Evolutionary conservation across 2,329 filamentous ascomycete species (phyloP).

Genomic region (Pseudogymnoascus sp.): DNA sequence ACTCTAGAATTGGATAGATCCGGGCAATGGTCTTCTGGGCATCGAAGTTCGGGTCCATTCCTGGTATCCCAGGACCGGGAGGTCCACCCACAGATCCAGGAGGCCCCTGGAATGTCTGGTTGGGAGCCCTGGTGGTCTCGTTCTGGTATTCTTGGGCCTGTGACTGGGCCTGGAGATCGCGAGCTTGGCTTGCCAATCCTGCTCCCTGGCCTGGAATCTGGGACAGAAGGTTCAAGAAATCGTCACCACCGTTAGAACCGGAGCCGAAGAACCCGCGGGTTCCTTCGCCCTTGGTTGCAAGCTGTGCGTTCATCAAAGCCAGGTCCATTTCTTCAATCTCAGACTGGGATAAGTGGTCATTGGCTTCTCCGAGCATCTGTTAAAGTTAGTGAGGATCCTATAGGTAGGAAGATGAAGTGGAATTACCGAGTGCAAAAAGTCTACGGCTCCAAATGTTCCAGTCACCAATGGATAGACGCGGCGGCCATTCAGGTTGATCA

Average conservation of each 20-base stretch:
- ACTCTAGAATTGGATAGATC: slow-evolving; percentile 91
- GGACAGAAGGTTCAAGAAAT: slow-evolving; percentile 65
- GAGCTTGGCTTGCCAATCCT: slow-evolving; percentile 59
- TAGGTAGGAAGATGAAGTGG: slow-evolving; percentile 26
- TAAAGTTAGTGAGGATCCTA: background rate
- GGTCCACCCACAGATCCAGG: slow-evolving; percentile 38
- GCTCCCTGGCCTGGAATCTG: slow-evolving; percentile 66
- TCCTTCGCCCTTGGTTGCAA: slow-evolving; percentile 32
- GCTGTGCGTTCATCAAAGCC: slow-evolving; percentile 62
- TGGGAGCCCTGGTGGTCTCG: slow-evolving; percentile 39
- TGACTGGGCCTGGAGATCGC: slow-evolving; percentile 52
- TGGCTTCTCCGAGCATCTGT: slow-evolving; percentile 55
- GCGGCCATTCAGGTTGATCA: slow-evolving; percentile 59
- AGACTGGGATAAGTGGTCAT: slow-evolving; percentile 76
- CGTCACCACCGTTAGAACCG: slow-evolving; percentile 32
- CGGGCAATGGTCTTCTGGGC: slow-evolving; percentile 66
- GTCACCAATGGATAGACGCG: slow-evolving; percentile 69
- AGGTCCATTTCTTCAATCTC: slow-evolving; percentile 75
- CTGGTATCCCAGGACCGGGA: slow-evolving; percentile 52
- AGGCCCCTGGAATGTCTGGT: slow-evolving; percentile 35
- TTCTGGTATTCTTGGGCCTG: slow-evolving; percentile 58
- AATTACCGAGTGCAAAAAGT: slow-evolving; percentile 66
- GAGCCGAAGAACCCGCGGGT: slow-evolving; percentile 30
- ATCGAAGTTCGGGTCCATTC: slow-evolving; percentile 70
- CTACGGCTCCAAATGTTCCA: slow-evolving; percentile 69